Evolutionary conservation across 2,329 filamentous ascomycete species (phyloP).

Genomic region (Neopestalotiopsis sp.): DNA sequence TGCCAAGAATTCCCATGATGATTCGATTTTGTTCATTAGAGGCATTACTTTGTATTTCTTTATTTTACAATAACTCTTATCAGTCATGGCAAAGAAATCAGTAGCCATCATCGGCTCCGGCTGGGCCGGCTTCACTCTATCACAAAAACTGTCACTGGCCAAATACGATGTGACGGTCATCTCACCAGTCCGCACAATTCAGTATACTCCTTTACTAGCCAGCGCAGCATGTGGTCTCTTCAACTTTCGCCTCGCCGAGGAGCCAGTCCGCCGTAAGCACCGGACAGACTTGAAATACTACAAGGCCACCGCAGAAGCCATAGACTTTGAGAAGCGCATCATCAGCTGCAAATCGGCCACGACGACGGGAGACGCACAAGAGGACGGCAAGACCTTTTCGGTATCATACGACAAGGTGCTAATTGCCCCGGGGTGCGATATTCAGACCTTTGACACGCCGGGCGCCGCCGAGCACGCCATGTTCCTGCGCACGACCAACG

Average conservation of each 20-base stretch:
- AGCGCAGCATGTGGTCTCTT: constrained; percentile 49
- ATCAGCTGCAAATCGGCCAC: constrained; percentile 38
- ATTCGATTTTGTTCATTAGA: not conserved
- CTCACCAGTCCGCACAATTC: constrained; percentile 45
- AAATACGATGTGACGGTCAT: constrained; percentile 46
- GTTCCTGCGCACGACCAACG: constrained; percentile 41
- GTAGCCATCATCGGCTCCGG: constrained; percentile 42
- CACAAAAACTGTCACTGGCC: constrained; percentile 38
- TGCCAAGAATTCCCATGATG: not conserved
- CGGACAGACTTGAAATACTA: constrained; percentile 37
- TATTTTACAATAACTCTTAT: not conserved
- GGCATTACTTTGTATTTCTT: no score
- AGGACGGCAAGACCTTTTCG: constrained; percentile 34
- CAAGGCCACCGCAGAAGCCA: constrained; percentile 43
- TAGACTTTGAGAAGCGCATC: constrained; percentile 40
- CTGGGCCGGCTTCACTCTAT: constrained; percentile 44
- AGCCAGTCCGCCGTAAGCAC: constrained; percentile 43
- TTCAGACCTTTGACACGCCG: constrained; percentile 44
- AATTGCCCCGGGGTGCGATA: constrained; percentile 46
- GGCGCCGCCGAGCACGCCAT: constrained; percentile 43
- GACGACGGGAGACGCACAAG: constrained; percentile 31
- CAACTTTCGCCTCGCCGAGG: constrained; percentile 49
- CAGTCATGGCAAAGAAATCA: constrained; percentile 20
- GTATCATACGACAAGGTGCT: constrained; percentile 47
- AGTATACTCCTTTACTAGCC: constrained; percentile 49